These are phyloP conservation scores for Fusarium nurragi DNA, from an alignment of 2,329 filamentous ascomycete genomes.

Conservation along the genomic window DNA sequence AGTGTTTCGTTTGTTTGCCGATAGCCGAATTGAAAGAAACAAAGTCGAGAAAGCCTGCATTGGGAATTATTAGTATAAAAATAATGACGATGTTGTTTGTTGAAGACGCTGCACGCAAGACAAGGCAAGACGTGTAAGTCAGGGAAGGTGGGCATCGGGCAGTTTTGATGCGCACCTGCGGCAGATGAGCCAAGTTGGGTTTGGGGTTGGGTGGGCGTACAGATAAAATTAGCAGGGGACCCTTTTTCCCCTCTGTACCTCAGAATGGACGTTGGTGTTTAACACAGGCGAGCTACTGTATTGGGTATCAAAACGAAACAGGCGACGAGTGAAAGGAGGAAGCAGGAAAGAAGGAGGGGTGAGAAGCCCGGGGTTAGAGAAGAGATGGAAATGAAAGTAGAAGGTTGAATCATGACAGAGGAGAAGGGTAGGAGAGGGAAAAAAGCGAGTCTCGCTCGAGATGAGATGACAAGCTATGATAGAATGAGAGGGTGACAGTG, in stretches of 20 bases:
- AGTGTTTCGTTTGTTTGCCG: constrained; percentile 17
- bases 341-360: constrained; percentile 18
- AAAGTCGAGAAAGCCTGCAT: constrained; percentile 5
- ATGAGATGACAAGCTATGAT: constrained; percentile 32
- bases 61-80: constrained; percentile 10
- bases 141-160: constrained; percentile 36
- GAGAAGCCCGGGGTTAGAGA: constrained; percentile 18
- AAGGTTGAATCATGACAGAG: constrained; percentile 29
- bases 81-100: constrained; percentile 10
- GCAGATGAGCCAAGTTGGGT: constrained; percentile 26
- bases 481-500: constrained; percentile 35
- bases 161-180: constrained; percentile 35
- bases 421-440: constrained; percentile 25
- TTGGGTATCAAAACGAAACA: constrained; percentile 37
- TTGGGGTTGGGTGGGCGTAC: constrained; percentile 32
- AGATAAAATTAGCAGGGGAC: constrained; percentile 38
- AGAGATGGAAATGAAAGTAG: constrained; percentile 23
- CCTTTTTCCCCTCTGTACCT: constrained; percentile 28
- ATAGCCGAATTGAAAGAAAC: not conserved
- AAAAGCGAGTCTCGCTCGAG: constrained; percentile 13
- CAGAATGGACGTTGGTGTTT: constrained; percentile 14
- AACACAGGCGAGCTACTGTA: constrained; percentile 8
- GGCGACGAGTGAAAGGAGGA: constrained; percentile 4
- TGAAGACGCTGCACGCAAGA: constrained; percentile 17
- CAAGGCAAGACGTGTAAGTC: constrained; percentile 36